phyloP scores from a whole-genome alignment of 2,329 filamentous ascomycete genomes.

The Aspergillus sp. region DNA sequence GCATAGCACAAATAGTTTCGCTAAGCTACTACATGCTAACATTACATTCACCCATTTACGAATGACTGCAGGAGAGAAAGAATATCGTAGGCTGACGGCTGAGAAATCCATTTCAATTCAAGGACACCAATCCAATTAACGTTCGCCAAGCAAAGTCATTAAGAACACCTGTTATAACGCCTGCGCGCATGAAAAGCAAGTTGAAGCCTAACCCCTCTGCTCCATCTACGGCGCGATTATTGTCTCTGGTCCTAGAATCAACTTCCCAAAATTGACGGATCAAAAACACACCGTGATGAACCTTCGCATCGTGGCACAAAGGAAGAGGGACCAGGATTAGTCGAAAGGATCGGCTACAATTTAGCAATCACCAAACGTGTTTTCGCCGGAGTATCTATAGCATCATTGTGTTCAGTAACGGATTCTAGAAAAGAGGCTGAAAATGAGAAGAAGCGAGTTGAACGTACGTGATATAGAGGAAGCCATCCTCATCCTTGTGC shows the following conservation, averaged over 20 bases:
- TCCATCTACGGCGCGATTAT: neutral
- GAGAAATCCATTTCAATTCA: constrained; percentile 5
- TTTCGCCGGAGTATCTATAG: constrained; percentile 85
- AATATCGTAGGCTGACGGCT: neutral
- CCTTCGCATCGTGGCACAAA: too few relatives aligned
- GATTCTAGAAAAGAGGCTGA: neutral
- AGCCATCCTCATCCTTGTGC: constrained; percentile 84
- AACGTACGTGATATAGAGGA: constrained; percentile 92
- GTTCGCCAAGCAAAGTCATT: constrained; percentile 10
- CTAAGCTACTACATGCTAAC: neutral
- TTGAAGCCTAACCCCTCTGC: neutral
- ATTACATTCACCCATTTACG: neutral
- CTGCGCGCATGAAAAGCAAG: constrained; percentile 11
- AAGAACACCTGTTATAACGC: constrained; percentile 18
- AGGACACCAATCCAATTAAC: constrained; percentile 9
- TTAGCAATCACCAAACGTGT: constrained; percentile 70
- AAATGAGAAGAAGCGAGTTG: constrained; percentile 1
- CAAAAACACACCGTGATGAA: neutral
- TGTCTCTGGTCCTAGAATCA: neutral
- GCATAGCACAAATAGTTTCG: too few relatives aligned
- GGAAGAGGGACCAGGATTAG: too few relatives aligned
- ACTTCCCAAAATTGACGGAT: neutral
- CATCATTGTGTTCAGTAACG: constrained; percentile 17
- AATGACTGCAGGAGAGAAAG: too few relatives aligned
- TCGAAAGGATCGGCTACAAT: neutral